Evolutionary conservation across 805 yeast genomes (phyloP), one percentile per base, ranked within the genome.

Genomic region (Kuraishia borneana): DNA sequence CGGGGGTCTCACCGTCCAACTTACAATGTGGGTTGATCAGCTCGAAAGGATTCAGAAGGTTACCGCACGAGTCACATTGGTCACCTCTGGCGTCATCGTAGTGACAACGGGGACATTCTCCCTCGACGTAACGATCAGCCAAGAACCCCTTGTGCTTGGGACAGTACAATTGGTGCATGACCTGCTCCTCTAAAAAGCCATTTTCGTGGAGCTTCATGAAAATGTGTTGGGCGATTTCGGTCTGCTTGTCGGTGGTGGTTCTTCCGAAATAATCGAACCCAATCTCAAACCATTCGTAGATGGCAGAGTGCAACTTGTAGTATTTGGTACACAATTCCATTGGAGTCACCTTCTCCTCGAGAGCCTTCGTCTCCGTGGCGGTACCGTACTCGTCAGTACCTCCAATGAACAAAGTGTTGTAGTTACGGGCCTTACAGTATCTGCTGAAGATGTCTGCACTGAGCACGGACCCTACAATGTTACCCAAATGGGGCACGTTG

Each of bases 321-420:
- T 84, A 92, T 58, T 89, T 92, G 58, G 81, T 85, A 68, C 97
- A 92, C 47, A 92, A 67, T 54, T 85, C 80, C 47, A 73, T 65
- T 33, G 99, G 98, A 3, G 94, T 71, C 39, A 83, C 81, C 28
- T 81, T 77, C 52, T 92, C 98, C 56, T 89, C 97, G 33, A 92
- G 62, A 8, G 98, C 98, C 61, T 89, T 92, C 20, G 98, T 92
- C 60, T 92, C 99, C 12, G 98, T 92, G 31, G 99, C 99, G 38
- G 99, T 92, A 55, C 99, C 99, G 55, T 92, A 92, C 62, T 92
- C 99, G 56, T 92, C 99, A 26, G 98, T 92, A 62, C 99, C 99
- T 60, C 98, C 87, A 37, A 92, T 61, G 51, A 65, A 92, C 43
- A 92, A 63, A 16, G 95, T 68, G 56, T 88, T 92, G 62, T 80